phyloP scores from a whole-genome alignment of 2,329 filamentous ascomycete species.

The Monosporascus sp. region DNA sequence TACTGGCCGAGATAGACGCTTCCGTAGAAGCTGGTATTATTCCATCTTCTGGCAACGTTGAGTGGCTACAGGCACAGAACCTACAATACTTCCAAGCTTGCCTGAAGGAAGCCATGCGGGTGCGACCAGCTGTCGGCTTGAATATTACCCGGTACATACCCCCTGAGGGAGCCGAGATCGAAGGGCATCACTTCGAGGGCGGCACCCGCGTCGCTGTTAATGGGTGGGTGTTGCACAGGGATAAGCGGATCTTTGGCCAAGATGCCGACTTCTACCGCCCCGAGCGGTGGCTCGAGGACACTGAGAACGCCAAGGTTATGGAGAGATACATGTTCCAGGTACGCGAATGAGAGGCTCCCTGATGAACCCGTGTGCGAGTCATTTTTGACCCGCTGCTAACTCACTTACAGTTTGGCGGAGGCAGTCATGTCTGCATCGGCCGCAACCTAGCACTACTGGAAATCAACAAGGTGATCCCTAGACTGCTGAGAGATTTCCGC shows the following conservation, averaged over 20 bases:
- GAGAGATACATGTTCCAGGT: constrained; percentile 53
- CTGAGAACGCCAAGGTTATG: constrained; percentile 39
- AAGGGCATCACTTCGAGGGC: constrained; percentile 44
- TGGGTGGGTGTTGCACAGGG: constrained; percentile 47
- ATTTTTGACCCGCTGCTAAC: constrained; percentile 2
- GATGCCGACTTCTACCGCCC: constrained; percentile 49
- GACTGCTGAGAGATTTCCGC: constrained; percentile 47
- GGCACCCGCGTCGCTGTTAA: constrained; percentile 50
- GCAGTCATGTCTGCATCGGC: constrained; percentile 50
- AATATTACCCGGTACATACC: constrained; percentile 49
- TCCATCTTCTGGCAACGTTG: constrained; percentile 35
- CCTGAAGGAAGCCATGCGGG: constrained; percentile 49
- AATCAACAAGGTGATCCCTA: constrained; percentile 54
- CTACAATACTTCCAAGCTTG: constrained; percentile 53
- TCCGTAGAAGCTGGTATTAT: constrained; percentile 32
- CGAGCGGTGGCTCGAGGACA: constrained; percentile 48
- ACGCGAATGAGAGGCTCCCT: constrained; percentile 1
- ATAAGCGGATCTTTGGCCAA: constrained; percentile 40
- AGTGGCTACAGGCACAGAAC: constrained; percentile 41
- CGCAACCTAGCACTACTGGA: constrained; percentile 49
- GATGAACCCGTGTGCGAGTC: not conserved
- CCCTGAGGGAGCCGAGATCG: constrained; percentile 44
- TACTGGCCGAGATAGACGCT: constrained; percentile 38
- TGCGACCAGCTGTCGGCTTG: constrained; percentile 50
- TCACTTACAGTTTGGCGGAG: constrained; percentile 42